These are phyloP conservation scores for Triangularia verruculosa DNA, from an alignment of 2,329 filamentous ascomycete species.

Conservation along the genomic window DNA sequence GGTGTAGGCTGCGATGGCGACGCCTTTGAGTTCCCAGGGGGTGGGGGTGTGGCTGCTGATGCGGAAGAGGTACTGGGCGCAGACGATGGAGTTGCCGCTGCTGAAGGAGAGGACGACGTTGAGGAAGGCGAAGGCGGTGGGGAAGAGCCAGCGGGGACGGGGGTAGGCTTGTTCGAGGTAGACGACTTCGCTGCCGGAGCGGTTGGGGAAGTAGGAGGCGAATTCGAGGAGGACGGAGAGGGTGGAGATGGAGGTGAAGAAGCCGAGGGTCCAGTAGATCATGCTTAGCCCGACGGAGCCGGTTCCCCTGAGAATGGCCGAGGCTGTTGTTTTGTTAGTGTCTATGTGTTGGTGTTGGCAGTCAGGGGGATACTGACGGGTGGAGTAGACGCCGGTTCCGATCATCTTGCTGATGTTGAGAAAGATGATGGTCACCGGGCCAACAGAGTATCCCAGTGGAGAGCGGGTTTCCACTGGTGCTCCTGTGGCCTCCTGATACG, in stretches of 20 bases:
- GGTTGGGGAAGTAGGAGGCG: constrained; percentile 63
- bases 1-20: constrained; percentile 63
- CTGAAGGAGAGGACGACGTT: constrained; percentile 63
- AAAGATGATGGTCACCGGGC: constrained; percentile 53
- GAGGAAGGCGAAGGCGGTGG: constrained; percentile 62
- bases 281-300: constrained; percentile 62
- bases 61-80: constrained; percentile 61
- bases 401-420: constrained; percentile 62
- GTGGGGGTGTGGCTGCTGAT: constrained; percentile 50
- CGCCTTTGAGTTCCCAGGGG: constrained; percentile 64
- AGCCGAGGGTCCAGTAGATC: constrained; percentile 64
- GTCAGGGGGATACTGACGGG: constrained; percentile 44
- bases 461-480: constrained; percentile 59
- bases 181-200: constrained; percentile 63
- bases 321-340: constrained; percentile 39
- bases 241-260: constrained; percentile 53
- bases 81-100: constrained; percentile 62
- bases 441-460: constrained; percentile 59
- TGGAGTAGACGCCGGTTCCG: constrained; percentile 61
- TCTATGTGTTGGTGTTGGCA: neutral
- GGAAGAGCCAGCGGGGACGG: constrained; percentile 61
- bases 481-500: constrained; percentile 58
- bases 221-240: constrained; percentile 62
- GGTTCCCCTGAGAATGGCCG: constrained; percentile 54
- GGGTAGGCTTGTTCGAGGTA: constrained; percentile 68